Conservation (phyloP, 2,329 filamentous ascomycete genomes). For the Aspergillus sojae region DNA sequence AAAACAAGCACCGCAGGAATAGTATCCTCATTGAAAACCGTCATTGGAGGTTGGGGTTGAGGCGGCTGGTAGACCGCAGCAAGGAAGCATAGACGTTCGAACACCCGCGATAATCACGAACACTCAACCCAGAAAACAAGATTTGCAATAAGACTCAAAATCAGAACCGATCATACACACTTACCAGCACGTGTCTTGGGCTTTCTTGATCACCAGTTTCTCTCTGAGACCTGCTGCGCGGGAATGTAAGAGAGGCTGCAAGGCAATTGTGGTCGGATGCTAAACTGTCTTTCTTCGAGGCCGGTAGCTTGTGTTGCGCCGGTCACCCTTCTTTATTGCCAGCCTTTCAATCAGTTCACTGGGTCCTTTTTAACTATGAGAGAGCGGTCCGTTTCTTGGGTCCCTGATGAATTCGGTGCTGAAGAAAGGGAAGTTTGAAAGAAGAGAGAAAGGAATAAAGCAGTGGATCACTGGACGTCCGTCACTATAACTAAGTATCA, state of each 20-base stretch:
- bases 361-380: slow-evolving; percentile 9
- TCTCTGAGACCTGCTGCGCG: slow-evolving; percentile 22
- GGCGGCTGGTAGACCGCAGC: slow-evolving; percentile 15
- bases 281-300: slow-evolving; percentile 19
- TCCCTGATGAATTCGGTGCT: slow-evolving; percentile 12
- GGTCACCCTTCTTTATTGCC: background rate
- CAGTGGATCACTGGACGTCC: slow-evolving; percentile 20
- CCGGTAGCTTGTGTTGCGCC: slow-evolving; percentile 13
- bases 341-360: background rate
- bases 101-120: too few relatives aligned
- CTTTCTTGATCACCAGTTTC: slow-evolving; percentile 14
- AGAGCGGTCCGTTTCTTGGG: slow-evolving; percentile 14
- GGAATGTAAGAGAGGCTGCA: slow-evolving; percentile 26
- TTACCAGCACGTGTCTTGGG: slow-evolving; percentile 24
- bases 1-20: background rate
- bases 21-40: slow-evolving; percentile 14
- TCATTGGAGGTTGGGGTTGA: slow-evolving; percentile 11
- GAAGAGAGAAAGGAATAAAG: slow-evolving; percentile 10
- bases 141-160: background rate
- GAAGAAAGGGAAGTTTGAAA: slow-evolving; percentile 11
- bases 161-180: slow-evolving; percentile 20
- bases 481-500: slow-evolving; percentile 20
- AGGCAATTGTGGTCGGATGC: slow-evolving; percentile 22
- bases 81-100: slow-evolving; percentile 8
- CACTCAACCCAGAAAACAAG: background rate